Base-by-base conservation (phyloP, 441 rosid genomes). In the Cnidoscolus chayamansa region DNA sequence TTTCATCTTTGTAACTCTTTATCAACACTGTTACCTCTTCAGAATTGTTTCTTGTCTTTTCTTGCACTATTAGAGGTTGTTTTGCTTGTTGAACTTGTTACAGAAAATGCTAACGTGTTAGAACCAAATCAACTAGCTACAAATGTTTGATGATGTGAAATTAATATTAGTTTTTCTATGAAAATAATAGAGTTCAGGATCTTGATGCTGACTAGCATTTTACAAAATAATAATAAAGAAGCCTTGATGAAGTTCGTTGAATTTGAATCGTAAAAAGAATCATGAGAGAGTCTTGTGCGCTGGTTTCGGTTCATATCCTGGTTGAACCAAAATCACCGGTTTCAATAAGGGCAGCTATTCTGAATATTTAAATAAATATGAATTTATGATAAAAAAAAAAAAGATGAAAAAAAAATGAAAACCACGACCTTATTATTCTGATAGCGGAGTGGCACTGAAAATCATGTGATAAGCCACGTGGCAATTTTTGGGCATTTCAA, bases 381-480 rank as follows among this genome's bases (percentile, higher is more conserved):
- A 35, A 35, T 35, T 35, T 35, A 35, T 35, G 40, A 35, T 35
- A 35, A 35, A 1, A 53, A 16, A 13, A 1, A 51, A 51, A n/a
- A n/a, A n/a, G n/a, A n/a, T n/a, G n/a, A n/a, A 0, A 16, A 54
- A 54, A 17, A 20, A 55, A n/a, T 7, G 9, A 2, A 53, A 20
- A 56, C 32, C 32, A 56, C 15, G 61, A 19, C 32, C 45, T 40
- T 40, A 40, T 40, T 40, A 40, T 4, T 40, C 45, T 40, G 45
- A 40, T 5, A 5, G 6, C 45, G 45, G 45, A 40, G 7, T 40
- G 45, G 45, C 4, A 56, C 6, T 20, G 15, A 20, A 3, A 56
- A 8, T 7, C 35, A 56, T 0, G 61, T 56, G 25, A 20, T 19
- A 55, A 43, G 65, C 58, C 67, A 71, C 67, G 67, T 71, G 74